Percentiles rank a stretch among this genome's conserved stretches.
Conservation (phyloP, 495 filamentous ascomycete genomes). For the Penicillium verhagenii region DNA sequence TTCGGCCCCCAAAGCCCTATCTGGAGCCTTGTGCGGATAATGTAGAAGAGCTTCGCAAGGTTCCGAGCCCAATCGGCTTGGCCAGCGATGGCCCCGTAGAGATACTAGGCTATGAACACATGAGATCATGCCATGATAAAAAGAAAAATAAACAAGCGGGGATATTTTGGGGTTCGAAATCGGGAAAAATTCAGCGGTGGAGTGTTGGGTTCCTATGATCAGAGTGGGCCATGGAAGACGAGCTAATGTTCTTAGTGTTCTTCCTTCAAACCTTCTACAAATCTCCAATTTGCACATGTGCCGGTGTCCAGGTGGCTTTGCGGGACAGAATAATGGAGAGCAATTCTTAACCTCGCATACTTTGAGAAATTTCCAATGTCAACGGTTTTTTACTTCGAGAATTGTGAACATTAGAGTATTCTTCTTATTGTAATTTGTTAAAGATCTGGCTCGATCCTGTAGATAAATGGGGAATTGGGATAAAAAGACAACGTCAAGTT, state of each 20-base stretch:
- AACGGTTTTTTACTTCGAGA: too few relatives aligned
- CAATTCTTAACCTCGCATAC: too few relatives aligned
- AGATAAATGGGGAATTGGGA: too few relatives aligned
- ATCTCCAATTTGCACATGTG: too few relatives aligned
- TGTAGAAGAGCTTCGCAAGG: background rate
- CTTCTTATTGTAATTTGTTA: too few relatives aligned
- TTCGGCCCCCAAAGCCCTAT: background rate
- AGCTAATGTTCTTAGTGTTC: background rate
- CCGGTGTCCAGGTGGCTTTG: background rate
- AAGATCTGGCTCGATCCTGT: too few relatives aligned
- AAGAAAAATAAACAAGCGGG: background rate
- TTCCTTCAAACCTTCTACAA: background rate
- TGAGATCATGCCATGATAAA: background rate
- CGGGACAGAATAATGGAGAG: background rate
- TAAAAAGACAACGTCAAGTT: too few relatives aligned
- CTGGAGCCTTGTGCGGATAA: background rate
- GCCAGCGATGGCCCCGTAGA: background rate
- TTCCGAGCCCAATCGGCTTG: background rate
- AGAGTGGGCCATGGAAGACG: background rate
- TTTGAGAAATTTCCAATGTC: too few relatives aligned
- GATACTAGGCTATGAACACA: background rate
- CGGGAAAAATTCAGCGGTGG: background rate
- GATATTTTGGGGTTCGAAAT: background rate
- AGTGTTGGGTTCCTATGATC: background rate
- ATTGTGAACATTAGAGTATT: too few relatives aligned